Percentiles rank a stretch among this genome's conserved stretches.
Evolutionary conservation across 129 eudicot genomes (phyloP).

Genomic region (Helichrysum umbraculigerum): DNA sequence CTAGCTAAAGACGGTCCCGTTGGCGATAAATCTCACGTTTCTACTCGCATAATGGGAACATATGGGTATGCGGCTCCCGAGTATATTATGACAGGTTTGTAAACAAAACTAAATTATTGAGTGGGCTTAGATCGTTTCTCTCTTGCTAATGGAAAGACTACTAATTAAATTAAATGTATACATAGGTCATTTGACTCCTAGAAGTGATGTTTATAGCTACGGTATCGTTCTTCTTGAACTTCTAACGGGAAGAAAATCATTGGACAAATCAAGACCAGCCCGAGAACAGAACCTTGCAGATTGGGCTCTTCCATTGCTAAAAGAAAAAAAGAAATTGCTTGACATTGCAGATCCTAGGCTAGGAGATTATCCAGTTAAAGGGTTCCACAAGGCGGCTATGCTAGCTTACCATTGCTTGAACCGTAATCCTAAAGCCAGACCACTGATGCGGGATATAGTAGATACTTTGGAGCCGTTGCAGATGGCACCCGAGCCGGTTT

Average conservation of each 20-base stretch:
- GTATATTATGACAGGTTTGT: slow-evolving; percentile 87
- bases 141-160: slow-evolving; percentile 6
- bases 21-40: slow-evolving; percentile 94
- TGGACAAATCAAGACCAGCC: slow-evolving; percentile 81
- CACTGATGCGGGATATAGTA: slow-evolving; percentile 94
- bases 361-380: slow-evolving; percentile 86
- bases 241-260: slow-evolving; percentile 85
- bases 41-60: slow-evolving; percentile 99
- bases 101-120: neutral
- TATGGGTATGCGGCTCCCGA: slow-evolving; percentile 96
- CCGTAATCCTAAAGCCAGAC: slow-evolving; percentile 93
- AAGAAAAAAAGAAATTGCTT: slow-evolving; percentile 77
- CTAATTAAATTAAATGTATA: too few species aligned
- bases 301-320: slow-evolving; percentile 89
- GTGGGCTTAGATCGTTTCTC: neutral
- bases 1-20: slow-evolving; percentile 96
- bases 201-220: slow-evolving; percentile 94
- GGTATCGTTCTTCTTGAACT: slow-evolving; percentile 94
- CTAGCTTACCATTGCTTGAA: slow-evolving; percentile 94
- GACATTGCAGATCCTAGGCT: slow-evolving; percentile 80
- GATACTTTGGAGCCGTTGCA: slow-evolving; percentile 94
- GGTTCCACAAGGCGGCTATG: slow-evolving; percentile 92
- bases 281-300: slow-evolving; percentile 93
- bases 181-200: slow-evolving; percentile 80
- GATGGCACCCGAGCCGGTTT: slow-evolving; percentile 33